Base-by-base conservation (phyloP, 1,139 yeast species). In the Yamadazyma pseudoaaseri region DNA sequence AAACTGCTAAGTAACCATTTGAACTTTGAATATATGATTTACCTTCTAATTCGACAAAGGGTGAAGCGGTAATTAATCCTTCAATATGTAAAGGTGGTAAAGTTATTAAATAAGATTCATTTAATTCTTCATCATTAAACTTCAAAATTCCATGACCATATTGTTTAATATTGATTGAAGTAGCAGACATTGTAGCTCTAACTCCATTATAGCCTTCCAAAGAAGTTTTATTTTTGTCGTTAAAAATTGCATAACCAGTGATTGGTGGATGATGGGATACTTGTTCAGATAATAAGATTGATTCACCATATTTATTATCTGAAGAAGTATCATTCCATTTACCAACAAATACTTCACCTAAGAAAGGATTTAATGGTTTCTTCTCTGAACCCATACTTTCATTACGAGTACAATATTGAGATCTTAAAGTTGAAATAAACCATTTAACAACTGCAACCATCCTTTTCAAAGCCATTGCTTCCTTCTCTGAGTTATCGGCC, bases 251-350 rank as follows among this genome's bases (percentile, higher is more conserved):
- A 56, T 87, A 92, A 2, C 94, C 97, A 12, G 97, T 89, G 22
- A 86, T 81, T 15, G 97, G 97, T 12, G 97, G 97, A 56, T 90
- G 97, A 62, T 90, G 97, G 43, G 89, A 79, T 14, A 90, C 97
- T 62, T 92, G 97, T 60, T 92, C 97, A 38, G 90, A 79, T 36
- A 86, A 70, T 43, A 90, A 69, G 12, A 76, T 60, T 13, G 96
- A 84, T 43, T 83, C 90, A 20, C 95, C 94, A 9, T 74, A 59
- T 16, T 50, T 44, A 22, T 70, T 73, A 18, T 60, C 55, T 3
- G 28, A 17, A 13, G 72, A 52, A 31, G 58, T 58, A 45, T 77
- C 81, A 13, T 65, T 68, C 95, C 96, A 87, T 53, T 82, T 80
- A 33, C 96, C 97, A 24, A 86, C 85, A 51, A 89, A 92, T 29